Percentiles rank a stretch among this genome's conserved stretches.
These are phyloP conservation scores for Nicotiana undulata DNA, from an alignment of 257 asterid species.

Conservation along the genomic window DNA sequence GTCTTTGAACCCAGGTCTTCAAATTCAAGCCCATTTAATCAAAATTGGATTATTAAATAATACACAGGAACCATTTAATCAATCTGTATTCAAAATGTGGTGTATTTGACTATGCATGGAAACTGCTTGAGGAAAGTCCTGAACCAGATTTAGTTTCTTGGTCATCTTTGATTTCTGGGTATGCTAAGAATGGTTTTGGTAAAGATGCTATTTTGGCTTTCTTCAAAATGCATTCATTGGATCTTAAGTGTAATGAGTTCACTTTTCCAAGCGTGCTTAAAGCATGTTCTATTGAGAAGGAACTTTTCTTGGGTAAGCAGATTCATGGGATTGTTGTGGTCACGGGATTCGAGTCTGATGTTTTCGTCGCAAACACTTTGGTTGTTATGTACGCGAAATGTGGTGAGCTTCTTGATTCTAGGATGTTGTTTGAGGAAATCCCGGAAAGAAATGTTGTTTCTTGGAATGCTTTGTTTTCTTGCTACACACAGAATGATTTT, in stretches of 20 bases:
- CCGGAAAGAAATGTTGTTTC: neutral
- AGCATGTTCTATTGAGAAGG: conserved; percentile 4
- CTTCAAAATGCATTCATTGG: conserved; percentile 4
- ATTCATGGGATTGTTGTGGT: conserved; percentile 4
- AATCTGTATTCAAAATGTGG: conserved; percentile 15
- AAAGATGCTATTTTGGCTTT: conserved; percentile 4
- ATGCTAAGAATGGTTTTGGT: conserved; percentile 1
- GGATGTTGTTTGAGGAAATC: conserved; percentile 1
- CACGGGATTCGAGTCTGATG: conserved; percentile 7
- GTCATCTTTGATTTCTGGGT: conserved; percentile 17
- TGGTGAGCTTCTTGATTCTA: neutral
- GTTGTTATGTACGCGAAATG: conserved; percentile 1
- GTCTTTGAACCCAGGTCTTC: conserved; percentile 3
- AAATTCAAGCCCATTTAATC: conserved; percentile 8
- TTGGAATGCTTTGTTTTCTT: conserved; percentile 2
- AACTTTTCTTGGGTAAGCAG: conserved; percentile 5
- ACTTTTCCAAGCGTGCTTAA: conserved; percentile 9
- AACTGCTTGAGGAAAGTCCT: conserved; percentile 16
- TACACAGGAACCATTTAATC: conserved; percentile 9
- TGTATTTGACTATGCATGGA: neutral
- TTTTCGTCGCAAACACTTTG: conserved; percentile 8
- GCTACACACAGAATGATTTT: conserved; percentile 1
- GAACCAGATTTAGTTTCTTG: conserved; percentile 19
- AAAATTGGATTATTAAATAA: neutral
- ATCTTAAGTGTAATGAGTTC: conserved; percentile 5